Percentiles rank a stretch among this genome's conserved stretches.
Conservation (phyloP, 2,329 filamentous ascomycete genomes). For the Clonostachys solani region DNA sequence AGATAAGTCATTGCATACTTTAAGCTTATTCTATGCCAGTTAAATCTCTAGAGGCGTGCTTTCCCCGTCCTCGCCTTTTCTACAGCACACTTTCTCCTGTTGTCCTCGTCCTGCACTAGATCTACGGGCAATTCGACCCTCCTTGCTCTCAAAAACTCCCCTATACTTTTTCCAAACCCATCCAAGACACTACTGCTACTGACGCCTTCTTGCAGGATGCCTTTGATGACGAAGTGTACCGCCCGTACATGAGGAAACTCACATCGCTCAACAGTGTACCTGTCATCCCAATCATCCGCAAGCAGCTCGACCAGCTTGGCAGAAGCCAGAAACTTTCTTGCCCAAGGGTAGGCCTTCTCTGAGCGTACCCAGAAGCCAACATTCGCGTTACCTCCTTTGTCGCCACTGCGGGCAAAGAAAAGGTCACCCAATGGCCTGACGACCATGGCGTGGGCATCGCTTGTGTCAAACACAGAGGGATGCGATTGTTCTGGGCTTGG, state of each 20-base stretch:
- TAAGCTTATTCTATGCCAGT: too few species aligned
- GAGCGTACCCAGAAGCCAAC: conserved; percentile 28
- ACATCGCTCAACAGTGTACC: conserved; percentile 34
- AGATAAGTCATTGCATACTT: too few species aligned
- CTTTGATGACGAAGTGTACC: conserved; percentile 41
- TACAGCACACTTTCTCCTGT: conserved; percentile 2
- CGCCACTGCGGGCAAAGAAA: conserved; percentile 21
- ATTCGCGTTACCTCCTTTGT: conserved; percentile 26
- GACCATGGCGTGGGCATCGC: neutral
- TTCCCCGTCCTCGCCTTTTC: too few species aligned
- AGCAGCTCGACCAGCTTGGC: conserved; percentile 30
- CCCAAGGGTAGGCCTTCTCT: conserved; percentile 31
- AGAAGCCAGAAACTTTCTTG: conserved; percentile 29
- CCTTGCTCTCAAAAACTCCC: conserved; percentile 36
- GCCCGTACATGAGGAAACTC: conserved; percentile 35
- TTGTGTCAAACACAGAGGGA: neutral
- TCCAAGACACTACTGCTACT: conserved; percentile 42
- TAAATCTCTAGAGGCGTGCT: too few species aligned
- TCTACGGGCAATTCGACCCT: conserved; percentile 17
- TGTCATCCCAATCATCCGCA: conserved; percentile 34
- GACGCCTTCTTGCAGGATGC: conserved; percentile 35
- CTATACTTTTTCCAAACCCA: conserved; percentile 46
- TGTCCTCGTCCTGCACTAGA: conserved; percentile 12
- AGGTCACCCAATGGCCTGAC: conserved; percentile 19
- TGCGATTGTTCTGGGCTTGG: neutral